Evolutionary conservation across 495 filamentous ascomycete genomes (phyloP).

Genomic region (Pseudoneurospora amorphoporcata): DNA sequence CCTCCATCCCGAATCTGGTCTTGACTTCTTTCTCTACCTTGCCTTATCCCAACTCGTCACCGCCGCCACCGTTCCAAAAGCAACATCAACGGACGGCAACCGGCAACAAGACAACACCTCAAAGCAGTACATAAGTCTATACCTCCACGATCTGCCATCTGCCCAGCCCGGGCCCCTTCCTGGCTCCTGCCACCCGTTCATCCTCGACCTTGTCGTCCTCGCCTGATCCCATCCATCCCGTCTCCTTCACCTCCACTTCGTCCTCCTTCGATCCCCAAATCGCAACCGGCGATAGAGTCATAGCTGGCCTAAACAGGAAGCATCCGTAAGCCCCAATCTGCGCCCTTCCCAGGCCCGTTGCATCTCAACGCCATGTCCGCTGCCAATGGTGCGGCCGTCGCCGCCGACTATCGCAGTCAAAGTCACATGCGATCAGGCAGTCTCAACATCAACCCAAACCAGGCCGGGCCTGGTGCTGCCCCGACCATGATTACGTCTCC

Average conservation of each 20-base stretch:
- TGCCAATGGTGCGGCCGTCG: background rate
- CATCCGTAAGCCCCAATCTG: background rate
- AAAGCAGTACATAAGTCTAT: too few species aligned
- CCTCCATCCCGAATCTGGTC: background rate
- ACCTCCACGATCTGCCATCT: too few species aligned
- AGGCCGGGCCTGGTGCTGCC: conserved; percentile 13
- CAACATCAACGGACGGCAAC: background rate
- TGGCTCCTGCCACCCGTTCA: background rate
- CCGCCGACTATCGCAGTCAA: conserved; percentile 30
- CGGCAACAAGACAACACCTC: background rate
- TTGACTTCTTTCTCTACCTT: background rate
- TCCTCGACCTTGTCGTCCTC: background rate
- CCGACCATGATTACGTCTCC: conserved; percentile 21
- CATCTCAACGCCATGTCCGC: background rate
- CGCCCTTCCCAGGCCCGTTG: background rate
- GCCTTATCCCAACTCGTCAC: background rate
- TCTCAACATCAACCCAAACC: conserved; percentile 39
- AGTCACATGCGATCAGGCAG: conserved; percentile 40
- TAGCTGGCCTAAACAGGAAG: background rate
- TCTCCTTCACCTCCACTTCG: background rate
- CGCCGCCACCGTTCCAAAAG: background rate
- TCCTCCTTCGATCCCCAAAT: background rate
- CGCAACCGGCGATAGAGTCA: background rate
- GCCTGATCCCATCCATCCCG: background rate
- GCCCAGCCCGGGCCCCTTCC: background rate